Evolutionary conservation across 768 basidiomycete genomes (phyloP), one percentile per base, ranked within the genome.

Genomic region (Hortiboletus flavorubellus): DNA sequence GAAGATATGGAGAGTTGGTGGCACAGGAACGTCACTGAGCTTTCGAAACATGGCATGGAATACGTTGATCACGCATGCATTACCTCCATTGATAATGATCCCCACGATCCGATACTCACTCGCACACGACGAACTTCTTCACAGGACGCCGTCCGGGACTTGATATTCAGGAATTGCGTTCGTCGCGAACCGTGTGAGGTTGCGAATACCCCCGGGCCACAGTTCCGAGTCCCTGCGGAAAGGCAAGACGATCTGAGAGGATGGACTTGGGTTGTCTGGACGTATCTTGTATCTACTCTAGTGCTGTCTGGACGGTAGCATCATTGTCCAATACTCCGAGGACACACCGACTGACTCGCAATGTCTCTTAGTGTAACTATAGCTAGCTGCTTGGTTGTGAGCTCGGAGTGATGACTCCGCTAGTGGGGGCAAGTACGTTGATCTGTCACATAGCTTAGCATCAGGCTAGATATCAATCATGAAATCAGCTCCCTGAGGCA

Each of bases 1-100:
- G 63, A 44, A 43, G 61, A 62, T 11, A 75, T 74, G 73, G 72
- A 75, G 43, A 18, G 31, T 9, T 73, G 73, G 72, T 73, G 73
- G 73, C 23, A 35, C n/a, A 60, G 47, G 37, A 75, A 73, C 7
- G 54, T 39, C 5, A 26, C 31, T 4, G 59, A 58, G 2, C 65
- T 73, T 15, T 49, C 54, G 15, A 29, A 34, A 15, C 34, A 56
- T 41, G 58, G 56, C 38, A 67, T 73, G 72, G 43, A 49, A 8
- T 73, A 74, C 21, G 41, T 42, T 46, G 64, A 61, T 15, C 68
- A 73, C 5, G 72, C 65, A 21, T 73, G 72, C 53, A 63, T 73
- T 18, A 73, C 72, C 16, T 64, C 73, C 14, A 46, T 69, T 1
- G 64, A 60, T 5, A 63, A 69, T 15, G 54, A 71, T 34, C 55